Evolutionary conservation across 1,139 yeast species (phyloP), one percentile per base, ranked within the genome.

Genomic region (Lodderomyces orthopsilosis): DNA sequence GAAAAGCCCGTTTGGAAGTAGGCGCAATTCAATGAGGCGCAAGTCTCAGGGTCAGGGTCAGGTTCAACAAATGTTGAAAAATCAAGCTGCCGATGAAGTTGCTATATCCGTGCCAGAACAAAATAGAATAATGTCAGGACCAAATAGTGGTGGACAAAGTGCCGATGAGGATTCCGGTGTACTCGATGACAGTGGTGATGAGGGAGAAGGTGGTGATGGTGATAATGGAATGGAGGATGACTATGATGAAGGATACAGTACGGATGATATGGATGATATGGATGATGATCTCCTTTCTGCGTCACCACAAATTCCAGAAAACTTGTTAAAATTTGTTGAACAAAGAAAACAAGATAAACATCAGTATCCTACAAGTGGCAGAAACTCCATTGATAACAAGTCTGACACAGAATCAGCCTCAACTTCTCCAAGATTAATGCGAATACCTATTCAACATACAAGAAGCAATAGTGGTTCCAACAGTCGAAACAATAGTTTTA

Each of bases 231-330:
- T 53, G 15, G 63, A 55, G 17, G 57, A 56, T 35, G 52, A 50
- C 23, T 59, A 49, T 10, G 46, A 46, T 12, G 52, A 51, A 23
- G 55, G 58, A 41, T 55, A 65, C 14, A 73, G 70, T 46, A 77
- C 72, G 40, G 77, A 74, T 42, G 52, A 51, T 26, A 54, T 58
- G 42, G 55, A 65, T 14, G 41, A 39, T 23, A 55, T 70, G 46
- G 81, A 75, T 46, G 82, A 76, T 42, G 79, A 74, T 23, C 57
- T 79, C 28, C 60, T 81, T 22, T 77, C 83, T 0, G 82, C 81
- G 1, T 81, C 86, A 2, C 88, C 88, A 0, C 85, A 82, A 52
- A 81, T 82, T 3, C 88, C 88, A 0, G 79, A 77, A 35, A 78
- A 79, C 41, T 62, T 82, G 21, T 57, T 82, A 41, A 73, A 76